Base-by-base conservation (phyloP, 257 asterid genomes). In the Scutellaria galericulata region DNA sequence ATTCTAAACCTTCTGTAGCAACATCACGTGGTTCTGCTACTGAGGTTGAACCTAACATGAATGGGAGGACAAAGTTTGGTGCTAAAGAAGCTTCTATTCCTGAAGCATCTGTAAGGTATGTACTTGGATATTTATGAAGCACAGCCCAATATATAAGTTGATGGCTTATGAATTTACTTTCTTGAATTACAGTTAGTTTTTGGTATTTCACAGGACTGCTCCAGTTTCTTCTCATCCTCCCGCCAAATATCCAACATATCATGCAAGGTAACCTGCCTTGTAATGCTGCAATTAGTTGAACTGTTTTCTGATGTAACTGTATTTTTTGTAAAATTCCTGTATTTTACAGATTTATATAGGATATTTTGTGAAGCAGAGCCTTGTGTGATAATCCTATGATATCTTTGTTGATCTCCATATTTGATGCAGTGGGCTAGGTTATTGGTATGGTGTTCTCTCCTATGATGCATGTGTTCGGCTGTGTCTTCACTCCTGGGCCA, bases 401-500 rank as follows among this genome's bases (percentile, higher is more conserved):
- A 41, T 67, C 31, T 31, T 74, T 56, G 71, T 83, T 77, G 46
- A 51, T 72, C 44, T 73, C 18, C 59, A 70, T 61, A 22, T 64
- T 51, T 71, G 27, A 67, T 83, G 56, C 88, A 94, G 99, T 81
- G 97, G 91, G 75, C 84, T 87, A 57, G 99, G 97, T 48, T 66
- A 88, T 52, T 94, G 99, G 97, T 85, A 80, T 40, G 78, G 77
- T 63, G 90, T 91, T 65, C 83, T 89, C 64, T 82, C 99, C 54
- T 94, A 94, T 53, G 99, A 94, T 65, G 99, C 99, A 45, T 94
- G 99, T 66, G 89, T 88, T 63, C 86, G 99, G 69, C 86, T 94
- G n/a, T 94, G 99, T 73, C 96, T 94, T 73, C 89, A 88, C 55
- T 85, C 97, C 6, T 91, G 97, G 97, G 91, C 95, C 46, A 85